A percentile compares a stretch with the other conserved stretches of the same genome.
Conservation (phyloP, 306 rosid species). For the Cicer arietinum region DNA sequence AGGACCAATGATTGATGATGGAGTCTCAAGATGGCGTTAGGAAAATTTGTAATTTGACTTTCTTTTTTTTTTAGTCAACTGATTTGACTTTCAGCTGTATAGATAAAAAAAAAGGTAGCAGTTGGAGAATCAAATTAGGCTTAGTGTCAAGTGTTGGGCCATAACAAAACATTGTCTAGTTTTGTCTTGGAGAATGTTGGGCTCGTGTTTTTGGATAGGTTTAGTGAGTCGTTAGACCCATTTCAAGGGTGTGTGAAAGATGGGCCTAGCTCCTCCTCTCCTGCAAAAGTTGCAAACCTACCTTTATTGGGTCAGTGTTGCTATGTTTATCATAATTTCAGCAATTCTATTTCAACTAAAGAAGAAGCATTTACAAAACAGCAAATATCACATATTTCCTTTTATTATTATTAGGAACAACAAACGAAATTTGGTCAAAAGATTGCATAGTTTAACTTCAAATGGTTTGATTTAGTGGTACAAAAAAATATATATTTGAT, state of each 20-base stretch:
- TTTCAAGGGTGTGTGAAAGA: conserved; percentile 1
- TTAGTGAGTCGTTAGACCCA: conserved; percentile 9
- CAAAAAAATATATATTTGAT: too few species aligned
- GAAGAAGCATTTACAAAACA: too few species aligned
- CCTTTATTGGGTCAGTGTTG: neutral
- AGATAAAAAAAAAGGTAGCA: neutral
- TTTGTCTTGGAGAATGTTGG: neutral
- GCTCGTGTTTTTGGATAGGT: neutral
- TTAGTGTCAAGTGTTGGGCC: conserved; percentile 28
- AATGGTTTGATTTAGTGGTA: too few species aligned
- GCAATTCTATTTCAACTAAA: neutral
- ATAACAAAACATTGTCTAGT: neutral
- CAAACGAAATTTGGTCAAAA: too few species aligned
- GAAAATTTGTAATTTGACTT: neutral
- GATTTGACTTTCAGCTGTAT: conserved; percentile 32
- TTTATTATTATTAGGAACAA: too few species aligned
- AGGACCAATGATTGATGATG: conserved; percentile 35
- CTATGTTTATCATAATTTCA: conserved; percentile 1
- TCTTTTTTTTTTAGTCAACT: neutral
- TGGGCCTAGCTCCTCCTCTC: conserved; percentile 2
- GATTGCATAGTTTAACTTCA: too few species aligned
- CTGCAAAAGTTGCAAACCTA: neutral
- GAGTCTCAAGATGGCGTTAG: conserved; percentile 41
- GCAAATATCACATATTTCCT: too few species aligned
- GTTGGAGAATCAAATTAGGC: conserved; percentile 38